Percentiles rank a stretch among this genome's conserved stretches.
These are phyloP conservation scores for Neurospora sp. DNA, from an alignment of 2,329 filamentous ascomycete species.

Conservation along the genomic window DNA sequence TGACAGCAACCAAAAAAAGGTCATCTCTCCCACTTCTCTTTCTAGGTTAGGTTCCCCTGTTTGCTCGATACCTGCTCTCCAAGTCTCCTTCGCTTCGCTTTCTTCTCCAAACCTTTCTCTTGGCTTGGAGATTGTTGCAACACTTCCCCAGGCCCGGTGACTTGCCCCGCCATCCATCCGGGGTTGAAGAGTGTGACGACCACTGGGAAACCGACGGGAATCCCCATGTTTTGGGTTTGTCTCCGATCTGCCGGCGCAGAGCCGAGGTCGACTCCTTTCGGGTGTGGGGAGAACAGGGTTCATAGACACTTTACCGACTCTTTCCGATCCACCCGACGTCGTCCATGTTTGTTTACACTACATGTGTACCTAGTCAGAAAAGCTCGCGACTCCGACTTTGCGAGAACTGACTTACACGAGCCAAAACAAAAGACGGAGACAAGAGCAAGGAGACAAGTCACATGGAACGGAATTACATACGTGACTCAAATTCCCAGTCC, in stretches of 20 bases:
- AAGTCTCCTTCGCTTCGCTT: not conserved
- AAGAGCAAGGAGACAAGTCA: not conserved
- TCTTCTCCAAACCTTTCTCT: not conserved
- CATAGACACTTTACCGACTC: slow-evolving; percentile 5
- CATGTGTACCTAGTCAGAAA: no score
- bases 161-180: not conserved
- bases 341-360: not conserved
- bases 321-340: slow-evolving; percentile 5
- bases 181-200: slow-evolving; percentile 1
- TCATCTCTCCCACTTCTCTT: not conserved
- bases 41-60: not conserved
- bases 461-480: not conserved
- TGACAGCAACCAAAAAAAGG: not conserved
- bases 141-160: not conserved
- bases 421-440: not conserved
- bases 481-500: not conserved
- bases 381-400: not conserved
- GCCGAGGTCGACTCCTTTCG: slow-evolving; percentile 18
- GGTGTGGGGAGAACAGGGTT: not conserved
- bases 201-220: slow-evolving; percentile 3
- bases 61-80: not conserved
- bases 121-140: not conserved
- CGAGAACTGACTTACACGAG: not conserved
- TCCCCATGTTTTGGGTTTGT: not conserved
- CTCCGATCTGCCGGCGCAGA: slow-evolving; percentile 20